Conservation (phyloP, 805 yeast species). For the Zygoascus bituminiphila region DNA sequence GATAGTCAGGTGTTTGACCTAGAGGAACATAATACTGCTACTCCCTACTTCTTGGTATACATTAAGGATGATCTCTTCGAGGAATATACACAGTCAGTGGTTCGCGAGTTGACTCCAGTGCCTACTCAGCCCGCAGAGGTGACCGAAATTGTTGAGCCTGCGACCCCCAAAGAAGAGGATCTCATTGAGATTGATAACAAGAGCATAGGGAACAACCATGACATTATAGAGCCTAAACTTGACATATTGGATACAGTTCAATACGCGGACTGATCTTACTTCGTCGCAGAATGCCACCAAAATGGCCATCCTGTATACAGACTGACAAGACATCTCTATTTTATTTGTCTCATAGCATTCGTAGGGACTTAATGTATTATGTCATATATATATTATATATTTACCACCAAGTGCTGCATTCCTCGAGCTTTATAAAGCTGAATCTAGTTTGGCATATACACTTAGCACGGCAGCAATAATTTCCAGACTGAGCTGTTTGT, state of each 20-base stretch:
- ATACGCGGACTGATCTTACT: too few species aligned
- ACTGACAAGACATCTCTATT: too few species aligned
- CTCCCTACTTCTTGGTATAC: constrained; percentile 88
- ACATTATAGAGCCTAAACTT: too few species aligned
- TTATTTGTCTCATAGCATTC: too few species aligned
- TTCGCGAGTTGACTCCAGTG: constrained; percentile 9
- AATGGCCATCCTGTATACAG: too few species aligned
- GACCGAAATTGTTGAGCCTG: too few species aligned
- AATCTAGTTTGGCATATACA: constrained; percentile 88
- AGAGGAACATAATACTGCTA: constrained; percentile 61
- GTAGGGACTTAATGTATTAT: not conserved
- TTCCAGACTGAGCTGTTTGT: constrained; percentile 65
- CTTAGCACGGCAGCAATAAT: constrained; percentile 86
- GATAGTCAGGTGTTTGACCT: constrained; percentile 32
- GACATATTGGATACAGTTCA: too few species aligned
- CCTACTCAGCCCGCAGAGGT: too few species aligned
- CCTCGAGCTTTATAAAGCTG: constrained; percentile 33
- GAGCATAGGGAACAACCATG: too few species aligned
- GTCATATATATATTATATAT: not conserved
- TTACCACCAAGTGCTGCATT: not conserved
- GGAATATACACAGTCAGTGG: constrained; percentile 18
- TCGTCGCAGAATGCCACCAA: too few species aligned
- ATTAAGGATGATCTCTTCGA: constrained; percentile 53
- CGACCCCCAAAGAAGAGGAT: too few species aligned
- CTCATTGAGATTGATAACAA: too few species aligned